Evolutionary conservation across 192 early-diverging fungal species (phyloP).

Genomic region (Podila horticola): DNA sequence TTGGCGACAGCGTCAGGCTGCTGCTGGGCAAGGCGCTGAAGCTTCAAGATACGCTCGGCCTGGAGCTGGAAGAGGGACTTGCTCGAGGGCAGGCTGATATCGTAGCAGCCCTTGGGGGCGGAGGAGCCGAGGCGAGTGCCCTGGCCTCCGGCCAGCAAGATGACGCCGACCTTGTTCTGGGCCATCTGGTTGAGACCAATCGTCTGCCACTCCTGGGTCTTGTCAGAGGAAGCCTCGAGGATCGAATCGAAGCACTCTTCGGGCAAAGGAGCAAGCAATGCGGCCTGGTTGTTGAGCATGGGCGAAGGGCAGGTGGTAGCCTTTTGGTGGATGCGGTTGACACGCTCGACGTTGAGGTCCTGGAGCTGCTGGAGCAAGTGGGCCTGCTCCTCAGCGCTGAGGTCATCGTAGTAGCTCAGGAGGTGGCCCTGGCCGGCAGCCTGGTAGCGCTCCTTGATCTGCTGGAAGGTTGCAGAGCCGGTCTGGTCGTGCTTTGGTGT

Average conservation of each 20-base stretch:
- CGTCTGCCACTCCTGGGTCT: constrained; percentile 73
- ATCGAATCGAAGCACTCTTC: constrained; percentile 72
- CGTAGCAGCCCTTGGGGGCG: constrained; percentile 94
- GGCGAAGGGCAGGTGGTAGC: constrained; percentile 68
- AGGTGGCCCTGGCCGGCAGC: constrained; percentile 89
- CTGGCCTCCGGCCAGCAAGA: constrained; percentile 93
- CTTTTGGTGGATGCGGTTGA: constrained; percentile 85
- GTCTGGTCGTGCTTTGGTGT: constrained; percentile 37
- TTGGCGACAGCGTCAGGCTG: constrained; percentile 40
- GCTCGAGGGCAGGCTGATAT: constrained; percentile 90
- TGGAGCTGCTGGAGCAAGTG: constrained; percentile 74
- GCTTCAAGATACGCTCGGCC: constrained; percentile 88
- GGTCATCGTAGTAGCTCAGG: constrained; percentile 82
- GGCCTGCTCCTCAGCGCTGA: constrained; percentile 66
- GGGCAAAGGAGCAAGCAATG: constrained; percentile 84
- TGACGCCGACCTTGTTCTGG: constrained; percentile 91
- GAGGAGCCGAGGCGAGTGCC: constrained; percentile 85
- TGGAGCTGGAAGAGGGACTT: constrained; percentile 95
- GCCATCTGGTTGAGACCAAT: constrained; percentile 84
- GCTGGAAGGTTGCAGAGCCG: constrained; percentile 27
- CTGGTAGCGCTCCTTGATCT: constrained; percentile 72
- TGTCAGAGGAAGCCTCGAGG: constrained; percentile 61
- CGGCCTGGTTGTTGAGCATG: constrained; percentile 42
- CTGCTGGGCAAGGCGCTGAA: constrained; percentile 75
- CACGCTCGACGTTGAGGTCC: constrained; percentile 79